Evolutionary conservation across 1,284 basidiomycete genomes (phyloP).

Genomic region (Violaceomyces palustris): DNA sequence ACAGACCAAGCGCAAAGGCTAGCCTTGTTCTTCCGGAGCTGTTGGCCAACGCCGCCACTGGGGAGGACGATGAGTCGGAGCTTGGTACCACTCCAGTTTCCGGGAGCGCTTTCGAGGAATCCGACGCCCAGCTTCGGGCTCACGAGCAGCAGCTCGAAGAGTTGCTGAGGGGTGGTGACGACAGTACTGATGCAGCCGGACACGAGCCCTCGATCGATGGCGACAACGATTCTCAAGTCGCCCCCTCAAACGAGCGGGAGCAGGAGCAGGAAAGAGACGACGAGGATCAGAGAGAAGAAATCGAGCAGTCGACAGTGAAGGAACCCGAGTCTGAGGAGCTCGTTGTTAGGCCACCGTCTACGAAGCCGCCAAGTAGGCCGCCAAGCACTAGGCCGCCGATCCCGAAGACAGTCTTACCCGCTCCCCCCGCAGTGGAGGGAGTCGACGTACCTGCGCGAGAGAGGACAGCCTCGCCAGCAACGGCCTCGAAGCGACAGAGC

Average conservation of each 20-base stretch:
- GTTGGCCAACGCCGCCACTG: too few species aligned
- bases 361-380: constrained; percentile 27
- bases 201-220: too few species aligned
- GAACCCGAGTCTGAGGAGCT: background rate
- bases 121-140: constrained; percentile 24
- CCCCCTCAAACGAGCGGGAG: too few species aligned
- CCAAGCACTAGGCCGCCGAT: constrained; percentile 35
- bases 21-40: too few species aligned
- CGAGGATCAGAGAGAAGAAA: background rate
- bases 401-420: constrained; percentile 21
- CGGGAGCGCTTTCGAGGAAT: constrained; percentile 5
- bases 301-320: background rate
- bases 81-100: too few species aligned
- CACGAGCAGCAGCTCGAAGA: constrained; percentile 30
- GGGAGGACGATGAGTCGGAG: too few species aligned
- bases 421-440: constrained; percentile 6
- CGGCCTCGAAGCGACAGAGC: constrained; percentile 7
- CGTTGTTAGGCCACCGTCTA: too few species aligned
- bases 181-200: background rate
- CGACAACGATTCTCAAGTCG: too few species aligned
- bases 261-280: constrained; percentile 1
- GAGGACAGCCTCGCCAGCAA: too few species aligned
- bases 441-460: background rate
- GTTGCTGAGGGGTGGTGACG: constrained; percentile 8
- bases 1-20: too few species aligned